Percentiles rank a stretch among this genome's conserved stretches.
phyloP scores from a whole-genome alignment of 805 yeast genomes.

The Myxozyma neglecta region DNA sequence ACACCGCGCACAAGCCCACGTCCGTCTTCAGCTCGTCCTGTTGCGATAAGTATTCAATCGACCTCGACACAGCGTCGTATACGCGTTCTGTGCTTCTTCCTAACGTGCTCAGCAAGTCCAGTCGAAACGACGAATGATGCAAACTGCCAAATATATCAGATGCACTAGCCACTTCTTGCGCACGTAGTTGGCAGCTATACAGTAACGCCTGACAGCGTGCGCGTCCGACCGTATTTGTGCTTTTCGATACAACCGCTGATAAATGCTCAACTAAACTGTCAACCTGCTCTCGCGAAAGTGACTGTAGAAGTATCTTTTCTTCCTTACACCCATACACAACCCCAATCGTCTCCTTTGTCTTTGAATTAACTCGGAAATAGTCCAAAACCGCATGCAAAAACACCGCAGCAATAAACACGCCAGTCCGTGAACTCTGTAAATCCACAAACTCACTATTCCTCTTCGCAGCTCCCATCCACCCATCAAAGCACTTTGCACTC shows the following conservation, averaged over 20 bases:
- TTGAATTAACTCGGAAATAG: background rate
- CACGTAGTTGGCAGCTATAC: background rate
- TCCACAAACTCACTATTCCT: too few relatives aligned
- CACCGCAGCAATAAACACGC: background rate
- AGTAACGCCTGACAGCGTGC: constrained; percentile 2
- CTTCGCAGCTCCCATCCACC: background rate
- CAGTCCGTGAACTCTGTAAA: background rate
- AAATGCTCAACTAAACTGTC: background rate
- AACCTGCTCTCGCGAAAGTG: background rate
- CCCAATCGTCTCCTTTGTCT: background rate
- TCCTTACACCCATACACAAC: background rate
- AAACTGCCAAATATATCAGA: constrained; percentile 3
- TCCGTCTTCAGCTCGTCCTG: background rate
- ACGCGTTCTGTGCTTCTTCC: constrained; percentile 1
- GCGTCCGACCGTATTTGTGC: background rate
- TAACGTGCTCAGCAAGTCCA: constrained; percentile 1
- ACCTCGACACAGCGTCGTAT: background rate
- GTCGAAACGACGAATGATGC: background rate
- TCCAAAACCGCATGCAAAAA: constrained; percentile 3
- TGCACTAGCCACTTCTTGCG: background rate
- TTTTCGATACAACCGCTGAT: background rate
- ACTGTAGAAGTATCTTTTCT: background rate
- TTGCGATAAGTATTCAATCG: background rate
- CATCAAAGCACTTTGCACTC: background rate
- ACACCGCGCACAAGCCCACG: background rate